A percentile compares a stretch with the other conserved stretches of the same genome.
phyloP scores from a whole-genome alignment of 2,329 filamentous ascomycete genomes.

The Sclerotinia minor region DNA sequence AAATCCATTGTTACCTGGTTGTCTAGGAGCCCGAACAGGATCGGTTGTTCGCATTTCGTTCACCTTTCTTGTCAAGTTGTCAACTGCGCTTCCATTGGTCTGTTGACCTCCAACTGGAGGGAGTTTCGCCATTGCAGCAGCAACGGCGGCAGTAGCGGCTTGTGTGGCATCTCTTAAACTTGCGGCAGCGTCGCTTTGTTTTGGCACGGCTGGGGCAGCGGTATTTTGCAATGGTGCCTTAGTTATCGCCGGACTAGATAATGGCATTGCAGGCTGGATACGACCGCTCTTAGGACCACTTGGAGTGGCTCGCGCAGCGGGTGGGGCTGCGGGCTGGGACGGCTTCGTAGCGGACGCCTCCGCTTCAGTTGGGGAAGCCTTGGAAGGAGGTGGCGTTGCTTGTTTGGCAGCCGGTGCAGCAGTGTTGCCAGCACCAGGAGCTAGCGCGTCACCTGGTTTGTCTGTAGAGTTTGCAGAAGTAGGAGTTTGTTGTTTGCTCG shows the following conservation, averaged over 20 bases:
- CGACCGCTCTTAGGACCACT: constrained; percentile 51
- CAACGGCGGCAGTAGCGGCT: constrained; percentile 74
- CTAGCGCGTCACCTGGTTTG: constrained; percentile 46
- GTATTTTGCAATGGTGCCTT: constrained; percentile 46
- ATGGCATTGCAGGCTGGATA: constrained; percentile 65
- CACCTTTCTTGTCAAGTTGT: constrained; percentile 73
- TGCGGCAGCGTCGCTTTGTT: constrained; percentile 42
- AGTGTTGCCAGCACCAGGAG: constrained; percentile 46
- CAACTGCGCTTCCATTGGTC: constrained; percentile 51
- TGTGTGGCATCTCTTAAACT: constrained; percentile 67
- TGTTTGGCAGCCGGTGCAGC: constrained; percentile 45
- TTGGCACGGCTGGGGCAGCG: constrained; percentile 22
- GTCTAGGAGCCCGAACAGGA: constrained; percentile 51
- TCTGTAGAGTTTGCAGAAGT: constrained; percentile 45
- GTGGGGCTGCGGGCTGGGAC: constrained; percentile 27
- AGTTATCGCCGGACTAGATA: constrained; percentile 46
- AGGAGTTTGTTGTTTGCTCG: constrained; percentile 51
- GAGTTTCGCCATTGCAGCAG: constrained; percentile 76
- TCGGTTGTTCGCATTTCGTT: constrained; percentile 74
- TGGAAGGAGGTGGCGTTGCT: constrained; percentile 63
- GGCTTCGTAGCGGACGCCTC: constrained; percentile 46
- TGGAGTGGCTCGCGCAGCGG: constrained; percentile 33
- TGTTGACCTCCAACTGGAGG: constrained; percentile 41
- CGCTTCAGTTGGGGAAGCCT: constrained; percentile 58
- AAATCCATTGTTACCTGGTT: constrained; percentile 47